Percentiles rank a stretch among this genome's conserved stretches.
These are phyloP conservation scores for Gyrodon lividus DNA, from an alignment of 768 basidiomycete genomes.

Conservation along the genomic window DNA sequence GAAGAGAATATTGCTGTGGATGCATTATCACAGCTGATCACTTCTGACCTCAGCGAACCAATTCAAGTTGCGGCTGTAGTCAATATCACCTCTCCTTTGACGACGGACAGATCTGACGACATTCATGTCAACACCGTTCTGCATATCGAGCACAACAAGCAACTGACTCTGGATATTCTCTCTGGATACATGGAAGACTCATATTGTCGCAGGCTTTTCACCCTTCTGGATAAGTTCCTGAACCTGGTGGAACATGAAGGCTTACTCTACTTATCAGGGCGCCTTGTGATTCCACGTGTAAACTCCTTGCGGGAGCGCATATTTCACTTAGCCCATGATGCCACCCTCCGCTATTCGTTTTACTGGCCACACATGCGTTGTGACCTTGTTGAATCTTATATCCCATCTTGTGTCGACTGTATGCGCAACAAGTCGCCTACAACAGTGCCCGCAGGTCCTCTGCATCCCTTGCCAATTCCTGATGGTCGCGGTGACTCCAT, in stretches of 20 bases:
- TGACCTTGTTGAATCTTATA: not conserved
- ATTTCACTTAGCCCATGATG: conserved; percentile 33
- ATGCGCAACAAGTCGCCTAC: conserved; percentile 10
- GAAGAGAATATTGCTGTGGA: conserved; percentile 34
- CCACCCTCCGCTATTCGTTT: conserved; percentile 18
- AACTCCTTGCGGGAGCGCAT: conserved; percentile 4
- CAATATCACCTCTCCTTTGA: no score
- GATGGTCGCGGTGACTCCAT: conserved; percentile 5
- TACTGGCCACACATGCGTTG: conserved; percentile 19
- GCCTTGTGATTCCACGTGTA: conserved; percentile 12
- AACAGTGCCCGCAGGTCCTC: conserved; percentile 5
- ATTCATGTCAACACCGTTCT: not conserved
- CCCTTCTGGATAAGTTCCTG: not conserved
- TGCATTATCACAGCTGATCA: conserved; percentile 33
- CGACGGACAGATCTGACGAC: no score
- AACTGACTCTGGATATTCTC: not conserved
- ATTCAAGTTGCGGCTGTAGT: no score
- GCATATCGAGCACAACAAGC: not conserved
- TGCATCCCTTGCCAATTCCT: conserved; percentile 18
- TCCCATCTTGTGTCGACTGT: no score
- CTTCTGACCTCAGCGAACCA: no score
- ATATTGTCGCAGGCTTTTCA: conserved; percentile 5
- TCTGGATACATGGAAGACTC: conserved; percentile 9
- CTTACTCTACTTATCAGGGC: conserved; percentile 3
- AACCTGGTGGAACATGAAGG: not conserved